phyloP scores from a whole-genome alignment of 2,329 filamentous ascomycete genomes.

The Mycosphaerelloides madeirae region DNA sequence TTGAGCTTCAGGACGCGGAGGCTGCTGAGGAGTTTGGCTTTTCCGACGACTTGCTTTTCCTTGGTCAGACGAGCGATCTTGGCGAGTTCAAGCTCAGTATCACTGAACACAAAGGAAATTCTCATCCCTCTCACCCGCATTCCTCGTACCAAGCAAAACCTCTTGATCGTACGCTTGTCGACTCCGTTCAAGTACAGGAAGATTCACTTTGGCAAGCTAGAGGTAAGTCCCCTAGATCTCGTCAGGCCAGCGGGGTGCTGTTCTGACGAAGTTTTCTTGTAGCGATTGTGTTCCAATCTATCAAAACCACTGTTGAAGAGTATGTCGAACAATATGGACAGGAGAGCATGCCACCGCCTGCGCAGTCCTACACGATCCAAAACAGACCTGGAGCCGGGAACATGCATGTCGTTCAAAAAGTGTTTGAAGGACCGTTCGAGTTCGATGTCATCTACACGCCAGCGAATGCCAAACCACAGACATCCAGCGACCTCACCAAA shows the following conservation, averaged over 20 bases:
- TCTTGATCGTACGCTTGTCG: conserved; percentile 69
- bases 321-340: conserved; percentile 55
- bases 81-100: conserved; percentile 76
- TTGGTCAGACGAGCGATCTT: conserved; percentile 65
- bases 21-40: conserved; percentile 54
- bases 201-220: conserved; percentile 82
- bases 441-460: conserved; percentile 92
- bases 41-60: conserved; percentile 61
- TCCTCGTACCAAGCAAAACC: conserved; percentile 64
- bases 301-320: conserved; percentile 61
- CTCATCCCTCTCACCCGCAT: conserved; percentile 55
- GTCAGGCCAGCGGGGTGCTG: conserved; percentile 20
- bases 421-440: conserved; percentile 82
- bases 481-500: conserved; percentile 59
- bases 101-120: conserved; percentile 64
- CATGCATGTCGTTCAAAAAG: conserved; percentile 82
- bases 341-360: conserved; percentile 71
- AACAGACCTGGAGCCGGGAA: conserved; percentile 70
- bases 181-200: conserved; percentile 62
- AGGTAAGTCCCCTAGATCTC: conserved; percentile 36
- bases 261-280: conserved; percentile 38
- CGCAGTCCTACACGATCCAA: conserved; percentile 74
- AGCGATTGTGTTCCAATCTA: conserved; percentile 56
- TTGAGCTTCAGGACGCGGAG: conserved; percentile 57
- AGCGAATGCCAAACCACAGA: conserved; percentile 47